Conservation (phyloP, 805 yeast species). For the Myxozyma sirexii region DNA sequence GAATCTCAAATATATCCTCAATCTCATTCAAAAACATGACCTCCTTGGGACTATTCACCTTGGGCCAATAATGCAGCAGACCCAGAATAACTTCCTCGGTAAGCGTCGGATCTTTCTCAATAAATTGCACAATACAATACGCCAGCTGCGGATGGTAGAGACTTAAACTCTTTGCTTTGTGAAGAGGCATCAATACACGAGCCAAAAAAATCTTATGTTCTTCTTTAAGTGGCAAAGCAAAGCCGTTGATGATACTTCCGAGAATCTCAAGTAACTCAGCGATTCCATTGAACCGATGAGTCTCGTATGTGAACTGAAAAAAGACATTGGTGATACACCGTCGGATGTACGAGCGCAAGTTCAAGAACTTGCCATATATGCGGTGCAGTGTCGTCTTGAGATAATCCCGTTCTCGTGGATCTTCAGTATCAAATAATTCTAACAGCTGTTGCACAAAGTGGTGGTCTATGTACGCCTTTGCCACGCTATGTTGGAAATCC, state of each 20-base stretch:
- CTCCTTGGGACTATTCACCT: constrained; percentile 90
- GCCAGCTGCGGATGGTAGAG: constrained; percentile 96
- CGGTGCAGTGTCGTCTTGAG: constrained; percentile 93
- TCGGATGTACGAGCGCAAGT: constrained; percentile 86
- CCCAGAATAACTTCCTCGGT: constrained; percentile 98
- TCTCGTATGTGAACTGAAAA: constrained; percentile 89
- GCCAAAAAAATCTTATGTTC: constrained; percentile 91
- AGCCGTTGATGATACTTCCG: constrained; percentile 96
- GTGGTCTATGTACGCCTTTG: constrained; percentile 93
- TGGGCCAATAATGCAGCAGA: constrained; percentile 92
- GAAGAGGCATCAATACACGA: constrained; percentile 86
- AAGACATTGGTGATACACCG: constrained; percentile 90
- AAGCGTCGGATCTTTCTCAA: constrained; percentile 88
- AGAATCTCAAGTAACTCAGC: constrained; percentile 92
- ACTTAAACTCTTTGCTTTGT: constrained; percentile 84
- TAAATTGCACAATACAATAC: constrained; percentile 92
- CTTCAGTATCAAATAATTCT: constrained; percentile 94
- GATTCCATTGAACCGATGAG: constrained; percentile 93
- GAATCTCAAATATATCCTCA: constrained; percentile 94
- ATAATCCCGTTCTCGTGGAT: constrained; percentile 93
- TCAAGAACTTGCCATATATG: constrained; percentile 91
- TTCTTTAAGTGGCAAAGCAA: constrained; percentile 94
- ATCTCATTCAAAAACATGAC: constrained; percentile 94
- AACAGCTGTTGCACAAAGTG: constrained; percentile 76
- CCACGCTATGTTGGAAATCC: constrained; percentile 89